phyloP scores from a whole-genome alignment of 192 early-diverging fungal genomes.

The Cetraspora pellucida region DNA sequence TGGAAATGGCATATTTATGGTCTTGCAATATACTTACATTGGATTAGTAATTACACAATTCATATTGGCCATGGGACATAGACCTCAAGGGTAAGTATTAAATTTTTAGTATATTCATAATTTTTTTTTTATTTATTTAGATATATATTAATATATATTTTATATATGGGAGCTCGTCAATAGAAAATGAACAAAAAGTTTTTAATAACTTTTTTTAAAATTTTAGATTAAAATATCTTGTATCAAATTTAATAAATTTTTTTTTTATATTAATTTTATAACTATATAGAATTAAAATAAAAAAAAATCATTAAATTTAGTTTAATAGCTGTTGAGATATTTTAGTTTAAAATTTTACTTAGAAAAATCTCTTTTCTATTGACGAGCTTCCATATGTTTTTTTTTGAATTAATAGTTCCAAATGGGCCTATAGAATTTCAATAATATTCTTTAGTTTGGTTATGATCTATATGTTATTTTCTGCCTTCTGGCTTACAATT shows the following conservation, averaged over 20 bases:
- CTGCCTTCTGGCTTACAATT: conserved; percentile 53
- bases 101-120: not conserved
- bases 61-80: conserved; percentile 91
- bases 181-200: too few relatives aligned
- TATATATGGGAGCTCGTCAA: too few relatives aligned
- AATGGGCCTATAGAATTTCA: conserved; percentile 54
- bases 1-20: conserved; percentile 47
- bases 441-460: conserved; percentile 51
- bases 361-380: too few relatives aligned
- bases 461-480: conserved; percentile 60
- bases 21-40: conserved; percentile 64
- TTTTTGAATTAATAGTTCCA: conserved; percentile 44
- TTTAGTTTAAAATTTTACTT: conserved; percentile 28
- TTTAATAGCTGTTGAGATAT: conserved; percentile 54
- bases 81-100: conserved; percentile 80
- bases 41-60: conserved; percentile 79
- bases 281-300: too few relatives aligned
- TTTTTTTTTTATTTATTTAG: too few relatives aligned
- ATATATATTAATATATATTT: too few relatives aligned
- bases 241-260: too few relatives aligned
- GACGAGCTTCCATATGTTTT: too few relatives aligned
- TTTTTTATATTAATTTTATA: too few relatives aligned
- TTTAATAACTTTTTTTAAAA: too few relatives aligned
- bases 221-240: too few relatives aligned
- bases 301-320: too few relatives aligned